phyloP scores from a whole-genome alignment of 2,329 filamentous ascomycete genomes.

The Aspergillus sojae region DNA sequence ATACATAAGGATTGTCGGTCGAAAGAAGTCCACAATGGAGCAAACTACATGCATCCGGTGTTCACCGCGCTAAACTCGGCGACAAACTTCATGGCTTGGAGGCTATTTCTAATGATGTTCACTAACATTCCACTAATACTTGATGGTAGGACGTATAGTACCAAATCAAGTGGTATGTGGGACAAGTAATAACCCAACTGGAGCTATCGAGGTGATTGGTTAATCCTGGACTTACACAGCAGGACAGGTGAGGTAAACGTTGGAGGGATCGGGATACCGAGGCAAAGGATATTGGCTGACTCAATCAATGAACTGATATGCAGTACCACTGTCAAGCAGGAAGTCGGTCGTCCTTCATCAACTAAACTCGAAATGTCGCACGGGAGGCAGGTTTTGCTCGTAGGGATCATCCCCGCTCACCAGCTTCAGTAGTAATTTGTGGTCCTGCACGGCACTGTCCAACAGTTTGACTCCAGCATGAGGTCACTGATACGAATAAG shows the following conservation, averaged over 20 bases:
- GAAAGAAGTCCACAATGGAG: constrained; percentile 6
- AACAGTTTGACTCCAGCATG: constrained; percentile 4
- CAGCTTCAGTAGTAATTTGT: neutral
- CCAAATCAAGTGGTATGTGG: neutral
- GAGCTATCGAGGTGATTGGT: neutral
- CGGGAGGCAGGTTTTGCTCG: neutral
- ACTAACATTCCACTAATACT: neutral
- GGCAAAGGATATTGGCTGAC: neutral
- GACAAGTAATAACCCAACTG: neutral
- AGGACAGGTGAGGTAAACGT: neutral
- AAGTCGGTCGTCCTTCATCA: neutral
- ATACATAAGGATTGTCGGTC: constrained; percentile 8
- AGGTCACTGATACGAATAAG: neutral
- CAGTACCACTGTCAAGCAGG: constrained; percentile 1
- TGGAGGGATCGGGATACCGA: neutral
- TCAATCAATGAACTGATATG: neutral
- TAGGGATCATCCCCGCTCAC: neutral
- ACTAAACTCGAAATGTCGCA: constrained; percentile 2
- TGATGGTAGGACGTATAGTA: neutral
- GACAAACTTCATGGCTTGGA: neutral
- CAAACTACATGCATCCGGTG: neutral
- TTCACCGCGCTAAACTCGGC: constrained; percentile 1
- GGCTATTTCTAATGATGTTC: neutral
- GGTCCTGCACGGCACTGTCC: constrained; percentile 6
- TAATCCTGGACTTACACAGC: neutral